A percentile compares a stretch with the other conserved stretches of the same genome.
phyloP scores from a whole-genome alignment of 805 yeast genomes.

The Candida lessepsii region DNA sequence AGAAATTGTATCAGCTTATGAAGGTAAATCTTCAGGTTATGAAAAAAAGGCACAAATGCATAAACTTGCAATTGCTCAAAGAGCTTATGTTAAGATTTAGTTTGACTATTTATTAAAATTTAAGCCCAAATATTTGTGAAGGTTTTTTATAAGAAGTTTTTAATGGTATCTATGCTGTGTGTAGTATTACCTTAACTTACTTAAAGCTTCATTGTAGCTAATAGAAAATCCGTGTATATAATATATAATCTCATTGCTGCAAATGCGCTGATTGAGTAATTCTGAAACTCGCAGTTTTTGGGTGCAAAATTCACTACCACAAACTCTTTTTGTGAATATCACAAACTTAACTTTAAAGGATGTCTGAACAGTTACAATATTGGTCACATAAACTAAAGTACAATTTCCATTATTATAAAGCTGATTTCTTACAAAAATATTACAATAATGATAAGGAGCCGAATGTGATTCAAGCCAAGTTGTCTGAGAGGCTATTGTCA shows the following conservation, averaged over 20 bases:
- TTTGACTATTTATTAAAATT: too few relatives aligned
- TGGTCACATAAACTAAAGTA: constrained; percentile 27
- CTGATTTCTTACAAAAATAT: constrained; percentile 36
- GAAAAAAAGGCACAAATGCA: constrained; percentile 84
- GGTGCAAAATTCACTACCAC: constrained; percentile 7
- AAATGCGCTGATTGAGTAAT: constrained; percentile 5
- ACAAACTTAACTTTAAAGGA: neutral
- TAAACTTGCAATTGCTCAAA: constrained; percentile 81
- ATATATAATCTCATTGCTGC: constrained; percentile 15
- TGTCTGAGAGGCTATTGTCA: constrained; percentile 33
- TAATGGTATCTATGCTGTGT: too few relatives aligned
- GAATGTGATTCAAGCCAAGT: constrained; percentile 35
- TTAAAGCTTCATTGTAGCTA: too few relatives aligned
- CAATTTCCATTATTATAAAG: constrained; percentile 30
- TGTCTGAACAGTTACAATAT: constrained; percentile 12
- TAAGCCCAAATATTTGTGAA: too few relatives aligned
- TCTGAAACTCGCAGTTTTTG: constrained; percentile 6
- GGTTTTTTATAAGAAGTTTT: too few relatives aligned
- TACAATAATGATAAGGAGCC: constrained; percentile 39
- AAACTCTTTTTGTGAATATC: neutral
- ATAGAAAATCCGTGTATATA: constrained; percentile 11
- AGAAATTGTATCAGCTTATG: constrained; percentile 74
- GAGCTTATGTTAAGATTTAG: constrained; percentile 67
- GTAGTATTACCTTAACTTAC: too few relatives aligned
- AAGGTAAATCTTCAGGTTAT: constrained; percentile 78